Base-by-base conservation (phyloP, 2,329 filamentous ascomycete genomes). In the Botrytis fragariae region DNA sequence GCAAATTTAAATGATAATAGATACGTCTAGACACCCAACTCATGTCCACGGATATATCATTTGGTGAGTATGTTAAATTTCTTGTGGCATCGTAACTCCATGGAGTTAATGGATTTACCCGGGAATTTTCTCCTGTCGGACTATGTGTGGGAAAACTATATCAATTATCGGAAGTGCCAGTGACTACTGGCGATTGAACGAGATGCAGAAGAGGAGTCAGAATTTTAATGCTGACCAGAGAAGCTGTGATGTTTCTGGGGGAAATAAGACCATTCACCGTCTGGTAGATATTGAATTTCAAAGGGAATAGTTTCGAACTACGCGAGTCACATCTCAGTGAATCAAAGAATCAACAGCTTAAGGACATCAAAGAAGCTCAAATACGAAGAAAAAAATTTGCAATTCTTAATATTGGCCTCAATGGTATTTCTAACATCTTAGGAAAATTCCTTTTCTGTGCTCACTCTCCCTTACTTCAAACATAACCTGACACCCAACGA, bases 381-480 rank as follows among this genome's bases (percentile, higher is more conserved):
- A 3, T 9, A 18, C 32, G 10, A 32, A 45, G n/a, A 32, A 25
- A 45, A 65, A 10, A 65, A 45, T 48, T 1, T 57, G 35, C 48
- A 42, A 14, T 57, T 32, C 1, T 14, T 39, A 16, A 57, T 57
- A n/a, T 39, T 57, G 25, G 22, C 16, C 18, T 35, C 8, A 14
- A 39, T 29, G 20, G 8, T 37, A 59, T 60, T 48, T 25, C n/a
- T 80, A 97, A 82, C 94, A 98, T 84, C 93, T 97, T 82, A 98
- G 82, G 77, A 89, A 87, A 74, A 98, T 91, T 0, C 96, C 96
- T 77, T 89, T 89, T 78, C 95, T 88, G 83, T 90, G 89, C 85
- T 99, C 96, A 60, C 87, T 86, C 84, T 98, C 93, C 70, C 96
- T 87, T 77, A 97, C 88, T 85, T 99, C 96, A 84, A 98, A 98